These are phyloP conservation scores for Suillus subluteus DNA, from an alignment of 768 basidiomycete genomes.

Conservation along the genomic window DNA sequence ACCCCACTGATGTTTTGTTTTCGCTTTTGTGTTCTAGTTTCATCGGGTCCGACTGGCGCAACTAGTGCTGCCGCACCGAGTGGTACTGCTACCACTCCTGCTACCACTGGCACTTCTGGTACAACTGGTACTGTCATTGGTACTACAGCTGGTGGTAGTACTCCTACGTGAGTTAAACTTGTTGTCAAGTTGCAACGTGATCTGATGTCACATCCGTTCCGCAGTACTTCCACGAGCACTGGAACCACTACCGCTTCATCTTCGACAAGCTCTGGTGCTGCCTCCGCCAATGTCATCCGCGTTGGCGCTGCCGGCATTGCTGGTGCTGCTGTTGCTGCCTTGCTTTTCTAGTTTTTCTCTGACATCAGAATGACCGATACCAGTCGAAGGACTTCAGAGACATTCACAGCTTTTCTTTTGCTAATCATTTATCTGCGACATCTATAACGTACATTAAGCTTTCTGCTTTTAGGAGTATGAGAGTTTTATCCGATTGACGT, in stretches of 20 bases:
- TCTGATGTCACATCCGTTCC: slow-evolving; percentile 16
- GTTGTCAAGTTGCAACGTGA: slow-evolving; percentile 8
- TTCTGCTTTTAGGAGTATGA: slow-evolving; percentile 9
- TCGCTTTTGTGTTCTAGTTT: slow-evolving; percentile 13
- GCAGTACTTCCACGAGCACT: slow-evolving; percentile 12
- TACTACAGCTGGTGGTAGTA: not conserved
- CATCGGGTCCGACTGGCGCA: slow-evolving; percentile 25
- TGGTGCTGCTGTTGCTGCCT: slow-evolving; percentile 40
- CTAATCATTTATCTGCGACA: slow-evolving; percentile 15
- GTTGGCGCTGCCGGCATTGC: slow-evolving; percentile 45
- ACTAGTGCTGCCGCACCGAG: slow-evolving; percentile 13
- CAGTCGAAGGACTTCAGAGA: slow-evolving; percentile 21
- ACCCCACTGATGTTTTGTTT: slow-evolving; percentile 22
- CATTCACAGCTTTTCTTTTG: slow-evolving; percentile 15
- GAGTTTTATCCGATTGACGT: slow-evolving; percentile 1
- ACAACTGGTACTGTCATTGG: no score
- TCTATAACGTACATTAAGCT: slow-evolving; percentile 21
- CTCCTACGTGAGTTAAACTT: slow-evolving; percentile 24
- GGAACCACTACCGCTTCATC: slow-evolving; percentile 30
- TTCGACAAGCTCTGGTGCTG: slow-evolving; percentile 36
- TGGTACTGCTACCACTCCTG: not conserved
- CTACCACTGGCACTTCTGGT: slow-evolving; percentile 7
- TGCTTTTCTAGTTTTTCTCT: slow-evolving; percentile 38
- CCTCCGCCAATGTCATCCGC: slow-evolving; percentile 45
- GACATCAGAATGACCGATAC: slow-evolving; percentile 23